Conservation (phyloP, 176 grass and related monocot genomes). For the Zea luxurians region DNA sequence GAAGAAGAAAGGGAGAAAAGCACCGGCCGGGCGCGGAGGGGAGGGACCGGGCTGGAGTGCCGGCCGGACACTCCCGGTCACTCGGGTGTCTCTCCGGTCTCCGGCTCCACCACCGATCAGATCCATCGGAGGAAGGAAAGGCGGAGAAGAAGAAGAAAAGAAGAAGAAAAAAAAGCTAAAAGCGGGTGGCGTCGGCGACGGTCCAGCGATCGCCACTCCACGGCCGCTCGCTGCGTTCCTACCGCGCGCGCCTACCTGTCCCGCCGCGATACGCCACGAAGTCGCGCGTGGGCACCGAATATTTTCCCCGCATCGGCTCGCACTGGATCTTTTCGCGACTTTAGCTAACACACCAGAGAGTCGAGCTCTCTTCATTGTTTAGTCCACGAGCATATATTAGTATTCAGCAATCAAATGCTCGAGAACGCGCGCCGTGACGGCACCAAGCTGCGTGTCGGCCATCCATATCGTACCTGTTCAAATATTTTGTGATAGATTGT, state of each 20-base stretch:
- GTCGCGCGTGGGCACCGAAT: conserved; percentile 27
- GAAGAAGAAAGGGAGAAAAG: neutral
- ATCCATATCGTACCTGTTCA: conserved; percentile 12
- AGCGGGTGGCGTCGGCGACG: conserved; percentile 11
- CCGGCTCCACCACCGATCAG: neutral
- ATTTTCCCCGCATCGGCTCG: neutral
- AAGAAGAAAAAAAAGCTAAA: neutral
- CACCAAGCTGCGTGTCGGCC: conserved; percentile 15
- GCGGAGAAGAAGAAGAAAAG: neutral
- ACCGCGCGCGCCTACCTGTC: conserved; percentile 17
- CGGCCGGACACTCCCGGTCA: neutral
- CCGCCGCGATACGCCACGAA: conserved; percentile 36
- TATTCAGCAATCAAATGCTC: neutral
- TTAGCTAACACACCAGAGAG: neutral
- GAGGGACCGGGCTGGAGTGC: neutral
- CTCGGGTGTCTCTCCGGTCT: neutral
- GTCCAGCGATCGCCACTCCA: neutral
- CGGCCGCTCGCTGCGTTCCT: conserved; percentile 16
- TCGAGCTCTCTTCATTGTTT: neutral
- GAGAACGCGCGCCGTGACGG: conserved; percentile 9
- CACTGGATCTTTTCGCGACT: too few species aligned
- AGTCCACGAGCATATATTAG: neutral
- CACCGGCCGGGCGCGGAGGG: neutral
- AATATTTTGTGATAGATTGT: too few species aligned
- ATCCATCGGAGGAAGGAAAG: conserved; percentile 7